Evolutionary conservation across 495 filamentous ascomycete species (phyloP), one percentile per base, ranked within the genome.

Genomic region (Neurospora sp.): DNA sequence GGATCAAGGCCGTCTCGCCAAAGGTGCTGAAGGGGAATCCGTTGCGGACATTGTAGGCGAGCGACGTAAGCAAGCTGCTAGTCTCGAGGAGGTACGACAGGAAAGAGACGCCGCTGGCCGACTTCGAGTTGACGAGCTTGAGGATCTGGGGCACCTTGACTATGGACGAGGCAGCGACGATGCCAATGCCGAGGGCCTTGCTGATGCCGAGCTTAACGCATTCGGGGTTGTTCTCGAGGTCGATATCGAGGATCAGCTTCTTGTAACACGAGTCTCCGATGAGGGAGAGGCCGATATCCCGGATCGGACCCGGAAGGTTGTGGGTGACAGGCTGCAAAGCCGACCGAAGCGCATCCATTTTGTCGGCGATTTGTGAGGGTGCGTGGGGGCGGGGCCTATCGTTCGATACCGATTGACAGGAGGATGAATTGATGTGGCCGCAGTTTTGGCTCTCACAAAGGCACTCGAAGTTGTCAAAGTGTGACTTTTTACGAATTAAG

Each of bases 101-200:
- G 85, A 97, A 97, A 72, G 90, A 93, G 72, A 98, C 86, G 76
- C 95, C 96, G 70, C 87, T 87, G 10, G 92, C 89, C 38, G 93
- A 96, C 71, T 89, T 85, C 41, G 94, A 94, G 75, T 84, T 81
- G 76, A 96, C 81, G 69, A 98, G 89, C 85, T 97, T 97, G 81
- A 97, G 79, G 81, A 98, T 94, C 82, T 98, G 96, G 0, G 96
- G 95, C 68, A 99, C 88, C 85, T 99, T 99, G 83, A 99, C 93
- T 76, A 98, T 88, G 39, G 93, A 88, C 71, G 91, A 93, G 42
- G 93, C 91, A 73, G 87, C 90, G 77, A 99, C 91, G 82, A 98
- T 99, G 80, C 89, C 95, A 73, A 97, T 89, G 53, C 96, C 96
- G 68, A 99, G 91, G 14, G 86, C 92, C 83, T 98, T 98, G 76